Base-by-base conservation (phyloP, 108 stramenopile genomes). In the Skeletonema costatum region DNA sequence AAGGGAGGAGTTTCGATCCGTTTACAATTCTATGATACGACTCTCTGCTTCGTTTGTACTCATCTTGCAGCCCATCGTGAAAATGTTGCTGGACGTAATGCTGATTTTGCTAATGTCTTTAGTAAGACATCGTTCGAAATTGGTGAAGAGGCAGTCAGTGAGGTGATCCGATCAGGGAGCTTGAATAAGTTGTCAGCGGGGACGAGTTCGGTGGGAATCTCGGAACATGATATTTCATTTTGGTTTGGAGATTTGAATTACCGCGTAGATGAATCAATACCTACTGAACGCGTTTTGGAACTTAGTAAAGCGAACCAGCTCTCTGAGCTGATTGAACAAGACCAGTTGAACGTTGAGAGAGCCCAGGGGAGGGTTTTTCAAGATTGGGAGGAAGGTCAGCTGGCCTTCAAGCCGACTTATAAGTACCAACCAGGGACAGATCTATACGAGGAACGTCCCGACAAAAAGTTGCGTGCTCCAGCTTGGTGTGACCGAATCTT, bases 401-500 rank as follows among this genome's bases (percentile, higher is more conserved):
- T 99, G 35, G 79, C 74, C 10, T 99, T 99, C 73, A 71, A 71
- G 25, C 98, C 98, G 2, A 99, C 99, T 16, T 99, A 99, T 88
- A 99, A 99, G 86, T 98, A 97, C 83, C 96, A 98, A 74, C 97
- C 98, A 2, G 98, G 98, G 14, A 98, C 98, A 17, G 90, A 97
- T 70, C 48, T 74, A 14, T 99, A 96, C 68, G 99, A 99, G 60
- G 86, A 93, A 39, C 87, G 99, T 5, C 97, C 98, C 1, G 98
- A 99, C 35, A 99, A 99, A 83, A 99, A 99, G 65, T 64, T 97
- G 30, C 91, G 99, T n/a, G 98, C 98, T 6, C 99, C 99, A 8
- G 99, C 99, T 13, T 99, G 98, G 98, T 99, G 99, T 73, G 99
- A 99, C 79, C 97, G 99, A 33, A 88, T 99, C 58, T 83, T 99